These are phyloP conservation scores for Fusarium nurragi DNA, from an alignment of 2,329 filamentous ascomycete genomes.

Conservation along the genomic window DNA sequence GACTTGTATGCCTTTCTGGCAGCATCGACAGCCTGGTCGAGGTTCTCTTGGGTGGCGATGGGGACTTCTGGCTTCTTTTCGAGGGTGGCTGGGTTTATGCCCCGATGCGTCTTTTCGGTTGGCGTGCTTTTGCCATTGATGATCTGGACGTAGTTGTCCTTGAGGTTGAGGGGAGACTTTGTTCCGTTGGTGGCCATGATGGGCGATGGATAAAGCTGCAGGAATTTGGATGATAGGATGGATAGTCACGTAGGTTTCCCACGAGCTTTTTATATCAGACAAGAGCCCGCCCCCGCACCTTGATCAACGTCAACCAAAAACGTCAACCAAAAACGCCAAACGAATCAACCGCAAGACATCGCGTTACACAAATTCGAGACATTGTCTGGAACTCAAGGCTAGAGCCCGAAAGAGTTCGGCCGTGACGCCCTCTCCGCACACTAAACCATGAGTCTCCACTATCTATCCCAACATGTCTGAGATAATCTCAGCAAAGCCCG, in stretches of 20 bases:
- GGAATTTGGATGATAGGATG: not conserved
- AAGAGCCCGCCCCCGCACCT: slow-evolving; percentile 23
- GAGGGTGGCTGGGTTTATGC: slow-evolving; percentile 46
- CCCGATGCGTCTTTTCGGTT: slow-evolving; percentile 30
- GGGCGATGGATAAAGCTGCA: not conserved
- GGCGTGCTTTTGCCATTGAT: slow-evolving; percentile 36
- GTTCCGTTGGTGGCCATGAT: slow-evolving; percentile 26
- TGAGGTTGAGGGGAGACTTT: slow-evolving; percentile 11
- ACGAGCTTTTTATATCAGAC: not conserved
- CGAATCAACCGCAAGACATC: slow-evolving; percentile 6
- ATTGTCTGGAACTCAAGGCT: not conserved
- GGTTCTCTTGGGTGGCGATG: slow-evolving; percentile 37
- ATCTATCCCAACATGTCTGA: not conserved
- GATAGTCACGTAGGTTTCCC: not conserved
- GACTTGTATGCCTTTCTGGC: slow-evolving; percentile 40
- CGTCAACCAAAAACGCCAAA: slow-evolving; percentile 2
- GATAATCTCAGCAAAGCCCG: slow-evolving; percentile 2
- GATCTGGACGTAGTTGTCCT: slow-evolving; percentile 38
- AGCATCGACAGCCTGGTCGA: slow-evolving; percentile 41
- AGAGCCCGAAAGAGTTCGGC: slow-evolving; percentile 9
- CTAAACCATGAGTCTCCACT: not conserved
- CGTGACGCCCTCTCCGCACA: not conserved
- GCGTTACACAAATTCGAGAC: not conserved
- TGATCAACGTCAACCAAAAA: not conserved
- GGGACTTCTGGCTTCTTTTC: slow-evolving; percentile 46